phyloP scores from a whole-genome alignment of 345 rosid genomes.

The Lumnitzera racemosa region DNA sequence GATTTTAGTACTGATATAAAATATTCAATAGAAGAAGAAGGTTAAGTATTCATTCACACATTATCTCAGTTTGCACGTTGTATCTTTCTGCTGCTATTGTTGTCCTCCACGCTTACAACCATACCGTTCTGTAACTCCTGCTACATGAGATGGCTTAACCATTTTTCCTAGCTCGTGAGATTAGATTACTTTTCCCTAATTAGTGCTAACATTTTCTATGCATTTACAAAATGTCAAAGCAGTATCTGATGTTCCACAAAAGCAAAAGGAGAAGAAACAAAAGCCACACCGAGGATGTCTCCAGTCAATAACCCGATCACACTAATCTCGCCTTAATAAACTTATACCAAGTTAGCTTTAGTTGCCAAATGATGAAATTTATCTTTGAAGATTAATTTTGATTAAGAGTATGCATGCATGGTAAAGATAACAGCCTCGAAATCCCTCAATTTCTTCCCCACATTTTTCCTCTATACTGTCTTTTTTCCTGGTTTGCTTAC shows the following conservation, averaged over 20 bases:
- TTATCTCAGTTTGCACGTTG: too few relatives aligned
- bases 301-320: constrained; percentile 34
- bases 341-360: not conserved
- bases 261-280: constrained; percentile 68
- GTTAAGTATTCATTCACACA: too few relatives aligned
- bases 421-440: too few relatives aligned
- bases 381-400: too few relatives aligned
- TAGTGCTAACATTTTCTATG: not conserved
- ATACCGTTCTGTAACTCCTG: too few relatives aligned
- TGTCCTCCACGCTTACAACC: too few relatives aligned
- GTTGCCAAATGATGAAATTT: not conserved
- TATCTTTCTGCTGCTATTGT: too few relatives aligned
- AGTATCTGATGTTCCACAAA: constrained; percentile 74
- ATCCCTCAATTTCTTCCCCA: too few relatives aligned
- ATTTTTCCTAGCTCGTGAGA: too few relatives aligned
- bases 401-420: too few relatives aligned
- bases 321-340: constrained; percentile 1
- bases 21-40: too few relatives aligned
- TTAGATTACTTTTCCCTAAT: not conserved
- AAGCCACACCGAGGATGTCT: constrained; percentile 66
- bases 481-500: not conserved
- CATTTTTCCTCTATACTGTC: not conserved
- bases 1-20: too few relatives aligned
- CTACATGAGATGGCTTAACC: not conserved
- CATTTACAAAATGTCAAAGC: constrained; percentile 81